phyloP scores from a whole-genome alignment of 768 basidiomycete genomes.

The Chalciporus chontae region DNA sequence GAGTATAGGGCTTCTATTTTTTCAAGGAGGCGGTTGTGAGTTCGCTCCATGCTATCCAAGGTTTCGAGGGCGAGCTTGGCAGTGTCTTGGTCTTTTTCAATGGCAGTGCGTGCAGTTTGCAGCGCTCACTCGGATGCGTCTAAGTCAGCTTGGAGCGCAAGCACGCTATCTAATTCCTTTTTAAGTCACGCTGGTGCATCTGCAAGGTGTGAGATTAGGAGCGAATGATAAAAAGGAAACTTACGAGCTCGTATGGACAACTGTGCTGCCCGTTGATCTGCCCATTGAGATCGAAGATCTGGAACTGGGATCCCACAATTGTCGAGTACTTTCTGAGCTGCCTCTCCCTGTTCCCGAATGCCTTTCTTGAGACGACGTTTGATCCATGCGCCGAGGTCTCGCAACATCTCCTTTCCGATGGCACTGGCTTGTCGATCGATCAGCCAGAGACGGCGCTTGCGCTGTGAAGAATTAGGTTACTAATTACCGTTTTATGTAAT shows the following conservation, averaged over 20 bases:
- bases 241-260: background rate
- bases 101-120: background rate
- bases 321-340: background rate
- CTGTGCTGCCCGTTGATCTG: background rate
- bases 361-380: background rate
- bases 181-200: constrained; percentile 30
- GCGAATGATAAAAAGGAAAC: background rate
- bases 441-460: background rate
- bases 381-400: background rate
- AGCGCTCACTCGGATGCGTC: constrained; percentile 26
- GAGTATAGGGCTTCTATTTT: constrained; percentile 5
- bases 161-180: constrained; percentile 31
- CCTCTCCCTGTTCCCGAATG: background rate
- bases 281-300: background rate
- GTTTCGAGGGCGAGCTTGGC: background rate
- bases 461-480: background rate
- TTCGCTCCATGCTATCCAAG: constrained; percentile 17
- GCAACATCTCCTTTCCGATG: background rate
- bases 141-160: constrained; percentile 30
- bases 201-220: background rate
- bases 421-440: background rate
- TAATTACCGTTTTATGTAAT: background rate
- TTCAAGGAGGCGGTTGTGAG: background rate
- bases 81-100: constrained; percentile 3
- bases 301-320: background rate